Conservation (phyloP, 2,329 filamentous ascomycete genomes). For the Ophiobolus disseminans region DNA sequence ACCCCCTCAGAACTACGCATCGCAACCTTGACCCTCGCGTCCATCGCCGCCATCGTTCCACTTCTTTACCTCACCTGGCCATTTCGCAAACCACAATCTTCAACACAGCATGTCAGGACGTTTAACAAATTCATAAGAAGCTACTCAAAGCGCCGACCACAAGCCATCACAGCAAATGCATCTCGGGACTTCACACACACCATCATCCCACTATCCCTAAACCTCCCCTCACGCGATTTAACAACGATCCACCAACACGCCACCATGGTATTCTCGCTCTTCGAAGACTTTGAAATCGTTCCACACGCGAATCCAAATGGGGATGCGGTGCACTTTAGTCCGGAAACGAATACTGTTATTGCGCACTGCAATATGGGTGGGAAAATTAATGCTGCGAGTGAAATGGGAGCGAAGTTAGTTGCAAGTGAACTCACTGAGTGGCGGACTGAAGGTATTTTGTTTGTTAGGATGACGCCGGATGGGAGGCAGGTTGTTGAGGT, state of each 20-base stretch:
- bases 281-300: slow-evolving; percentile 51
- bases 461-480: slow-evolving; percentile 31
- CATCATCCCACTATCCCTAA: slow-evolving; percentile 51
- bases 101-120: slow-evolving; percentile 32
- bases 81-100: slow-evolving; percentile 17
- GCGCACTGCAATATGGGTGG: slow-evolving; percentile 44
- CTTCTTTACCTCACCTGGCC: slow-evolving; percentile 22
- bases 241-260: slow-evolving; percentile 52
- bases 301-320: slow-evolving; percentile 48
- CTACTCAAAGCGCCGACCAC: slow-evolving; percentile 51
- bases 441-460: slow-evolving; percentile 37
- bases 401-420: slow-evolving; percentile 25
- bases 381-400: slow-evolving; percentile 23
- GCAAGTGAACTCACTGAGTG: slow-evolving; percentile 28
- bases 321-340: slow-evolving; percentile 27
- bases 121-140: slow-evolving; percentile 46
- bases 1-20: slow-evolving; percentile 22
- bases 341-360: slow-evolving; percentile 43
- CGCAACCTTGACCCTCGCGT: slow-evolving; percentile 26
- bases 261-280: slow-evolving; percentile 51
- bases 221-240: slow-evolving; percentile 46
- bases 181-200: slow-evolving; percentile 50
- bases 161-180: slow-evolving; percentile 48
- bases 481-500: slow-evolving; percentile 33
- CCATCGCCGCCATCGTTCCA: slow-evolving; percentile 21